Evolutionary conservation across 768 basidiomycete species (phyloP), one percentile per base, ranked within the genome.

Genomic region (Rhizopogon sp.): DNA sequence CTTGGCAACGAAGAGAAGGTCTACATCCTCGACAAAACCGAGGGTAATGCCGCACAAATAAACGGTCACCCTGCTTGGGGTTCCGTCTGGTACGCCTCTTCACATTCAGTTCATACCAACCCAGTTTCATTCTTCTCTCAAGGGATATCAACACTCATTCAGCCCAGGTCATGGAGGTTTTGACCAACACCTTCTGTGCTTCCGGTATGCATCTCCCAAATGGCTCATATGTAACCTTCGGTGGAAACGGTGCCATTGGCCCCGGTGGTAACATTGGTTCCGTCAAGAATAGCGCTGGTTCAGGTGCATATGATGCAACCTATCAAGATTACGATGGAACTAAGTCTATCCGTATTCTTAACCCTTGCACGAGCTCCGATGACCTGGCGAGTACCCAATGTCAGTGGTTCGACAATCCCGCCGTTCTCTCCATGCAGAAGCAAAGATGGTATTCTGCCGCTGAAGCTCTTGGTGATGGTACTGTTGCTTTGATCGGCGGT

Each of bases 1-100:
- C 71, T 93, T 50, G 91, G 89, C 33, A 89, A 86, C 58, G 73
- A 79, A 6, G 74, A 90, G 60, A 90, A 84, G 67, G 87, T 95
- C 35, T 95, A 94, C 71, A 88, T 94, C 20, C 73, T 94, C n/a
- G 93, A 97, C 76, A 97, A 97, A 74, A 83, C 85, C 1, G 90
- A 93, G 66, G 82, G 81, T 33, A 93, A 94, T 65, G 76, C 77
- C 3, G 79, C 80, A 3, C 71, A 77, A 60, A 77, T 93, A 57
- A 75, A 79, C 56, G 82, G 81, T 1, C 90, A 90, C 70, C 77
- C 90, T 10, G 86, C 87, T 1, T 88, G 86, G 82, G 90, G 82
- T 20, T 67, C 86, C 0, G 82, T 85, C 16, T 91, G 85, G 85
- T 85, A 43, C 16, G 71, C 58, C 29, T 14, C 20, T 20, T 7